phyloP scores from a whole-genome alignment of 2,329 filamentous ascomycete genomes.

The Lasiodiplodia hormozganensis region DNA sequence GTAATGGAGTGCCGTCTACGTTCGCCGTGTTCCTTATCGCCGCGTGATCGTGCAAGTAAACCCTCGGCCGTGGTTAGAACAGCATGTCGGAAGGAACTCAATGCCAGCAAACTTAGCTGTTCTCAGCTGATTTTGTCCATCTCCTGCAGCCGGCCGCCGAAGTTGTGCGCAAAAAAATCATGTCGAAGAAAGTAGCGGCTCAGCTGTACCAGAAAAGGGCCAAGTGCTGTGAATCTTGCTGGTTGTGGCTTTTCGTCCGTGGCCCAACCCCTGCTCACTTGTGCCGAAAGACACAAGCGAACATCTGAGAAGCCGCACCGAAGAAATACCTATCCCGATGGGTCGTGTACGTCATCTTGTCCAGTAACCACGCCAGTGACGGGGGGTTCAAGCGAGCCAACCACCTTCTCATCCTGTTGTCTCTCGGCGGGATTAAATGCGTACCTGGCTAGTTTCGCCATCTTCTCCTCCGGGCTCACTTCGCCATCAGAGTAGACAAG shows the following conservation, averaged over 20 bases:
- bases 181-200: conserved; percentile 8
- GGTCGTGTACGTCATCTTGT: conserved; percentile 29
- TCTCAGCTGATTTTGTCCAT: conserved; percentile 26
- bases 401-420: conserved; percentile 25
- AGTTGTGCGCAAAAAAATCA: conserved; percentile 1
- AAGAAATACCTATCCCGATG: conserved; percentile 27
- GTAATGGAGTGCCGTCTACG: conserved; percentile 3
- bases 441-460: conserved; percentile 80
- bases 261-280: background rate
- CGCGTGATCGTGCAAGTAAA: conserved; percentile 15
- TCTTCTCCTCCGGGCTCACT: conserved; percentile 86
- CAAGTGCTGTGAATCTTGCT: conserved; percentile 3
- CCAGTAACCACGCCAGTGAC: conserved; percentile 29
- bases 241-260: background rate
- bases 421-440: conserved; percentile 55
- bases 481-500: conserved; percentile 85
- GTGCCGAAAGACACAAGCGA: background rate
- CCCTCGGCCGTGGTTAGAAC: conserved; percentile 29
- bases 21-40: conserved; percentile 17
- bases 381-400: conserved; percentile 24
- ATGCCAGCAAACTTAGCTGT: conserved; percentile 31
- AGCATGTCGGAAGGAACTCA: conserved; percentile 18
- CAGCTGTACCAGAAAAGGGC: background rate
- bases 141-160: conserved; percentile 2
- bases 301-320: background rate